Evolutionary conservation across 805 yeast species (phyloP).

Genomic region (Metschnikowia reukaufii): DNA sequence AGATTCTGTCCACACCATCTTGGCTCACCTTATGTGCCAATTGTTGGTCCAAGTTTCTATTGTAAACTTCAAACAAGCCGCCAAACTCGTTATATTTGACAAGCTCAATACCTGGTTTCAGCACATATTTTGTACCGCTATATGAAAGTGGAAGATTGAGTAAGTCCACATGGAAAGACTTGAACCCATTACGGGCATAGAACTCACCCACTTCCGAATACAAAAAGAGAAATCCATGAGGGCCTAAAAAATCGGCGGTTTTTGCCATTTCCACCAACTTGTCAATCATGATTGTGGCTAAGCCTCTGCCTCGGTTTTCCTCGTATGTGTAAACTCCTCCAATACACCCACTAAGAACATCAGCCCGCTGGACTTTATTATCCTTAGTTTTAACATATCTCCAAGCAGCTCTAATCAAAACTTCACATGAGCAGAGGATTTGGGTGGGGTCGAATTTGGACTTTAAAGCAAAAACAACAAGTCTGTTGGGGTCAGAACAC

Average conservation of each 20-base stretch:
- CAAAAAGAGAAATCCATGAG: slow-evolving; percentile 36
- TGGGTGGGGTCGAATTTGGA: slow-evolving; percentile 20
- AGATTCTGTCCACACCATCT: slow-evolving; percentile 34
- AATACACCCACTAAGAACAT: slow-evolving; percentile 35
- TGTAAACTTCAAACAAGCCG: slow-evolving; percentile 23
- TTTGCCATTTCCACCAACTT: slow-evolving; percentile 30
- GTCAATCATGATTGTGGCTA: slow-evolving; percentile 41
- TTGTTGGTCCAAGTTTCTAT: slow-evolving; percentile 20
- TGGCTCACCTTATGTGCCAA: slow-evolving; percentile 20
- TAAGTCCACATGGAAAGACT: slow-evolving; percentile 37
- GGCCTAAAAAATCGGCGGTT: slow-evolving; percentile 23
- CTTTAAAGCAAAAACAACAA: slow-evolving; percentile 28
- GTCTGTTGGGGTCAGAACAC: slow-evolving; percentile 16
- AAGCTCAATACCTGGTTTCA: slow-evolving; percentile 15
- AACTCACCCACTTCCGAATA: slow-evolving; percentile 47
- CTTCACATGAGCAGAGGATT: slow-evolving; percentile 36
- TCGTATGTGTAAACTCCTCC: slow-evolving; percentile 44
- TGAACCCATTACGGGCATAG: slow-evolving; percentile 39
- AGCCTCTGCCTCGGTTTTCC: slow-evolving; percentile 37
- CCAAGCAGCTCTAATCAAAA: slow-evolving; percentile 33
- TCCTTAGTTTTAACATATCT: slow-evolving; percentile 20
- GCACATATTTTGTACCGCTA: background rate
- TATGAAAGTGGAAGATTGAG: slow-evolving; percentile 24
- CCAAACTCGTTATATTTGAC: slow-evolving; percentile 33
- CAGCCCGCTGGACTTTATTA: slow-evolving; percentile 19